Conservation (phyloP, 345 rosid genomes). For the Brassica juncea region DNA sequence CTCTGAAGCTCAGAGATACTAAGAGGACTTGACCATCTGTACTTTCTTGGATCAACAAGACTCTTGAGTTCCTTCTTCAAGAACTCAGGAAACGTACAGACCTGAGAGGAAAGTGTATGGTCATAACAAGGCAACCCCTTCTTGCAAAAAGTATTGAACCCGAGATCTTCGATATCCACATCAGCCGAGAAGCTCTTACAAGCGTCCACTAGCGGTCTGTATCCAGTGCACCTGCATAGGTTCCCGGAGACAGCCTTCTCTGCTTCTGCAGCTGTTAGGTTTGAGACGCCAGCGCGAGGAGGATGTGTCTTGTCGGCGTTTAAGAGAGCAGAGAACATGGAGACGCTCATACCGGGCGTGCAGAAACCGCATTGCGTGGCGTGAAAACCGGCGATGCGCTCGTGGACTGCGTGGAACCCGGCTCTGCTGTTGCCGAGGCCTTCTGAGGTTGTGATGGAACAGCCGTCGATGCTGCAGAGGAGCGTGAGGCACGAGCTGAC, state of each 20-base stretch:
- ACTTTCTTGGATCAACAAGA: constrained; percentile 50
- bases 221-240: constrained; percentile 94
- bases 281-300: constrained; percentile 63
- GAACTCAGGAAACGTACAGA: constrained; percentile 60
- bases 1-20: constrained; percentile 55
- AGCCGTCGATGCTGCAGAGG: constrained; percentile 74
- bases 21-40: constrained; percentile 56
- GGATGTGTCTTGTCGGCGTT: constrained; percentile 65
- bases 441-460: constrained; percentile 78
- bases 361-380: constrained; percentile 96
- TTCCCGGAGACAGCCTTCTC: constrained; percentile 74
- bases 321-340: constrained; percentile 69
- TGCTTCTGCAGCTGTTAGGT: constrained; percentile 73
- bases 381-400: constrained; percentile 76
- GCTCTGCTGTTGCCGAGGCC: constrained; percentile 80
- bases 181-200: constrained; percentile 82
- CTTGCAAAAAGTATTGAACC: constrained; percentile 70
- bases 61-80: constrained; percentile 51
- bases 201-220: constrained; percentile 81
- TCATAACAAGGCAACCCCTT: constrained; percentile 63
- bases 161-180: constrained; percentile 89
- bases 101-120: constrained; percentile 29
- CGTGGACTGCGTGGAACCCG: constrained; percentile 85
- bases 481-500: constrained; percentile 84
- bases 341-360: constrained; percentile 91